A percentile compares a stretch with the other conserved stretches of the same genome.
Conservation (phyloP, 306 rosid genomes). For the Vicia villosa region DNA sequence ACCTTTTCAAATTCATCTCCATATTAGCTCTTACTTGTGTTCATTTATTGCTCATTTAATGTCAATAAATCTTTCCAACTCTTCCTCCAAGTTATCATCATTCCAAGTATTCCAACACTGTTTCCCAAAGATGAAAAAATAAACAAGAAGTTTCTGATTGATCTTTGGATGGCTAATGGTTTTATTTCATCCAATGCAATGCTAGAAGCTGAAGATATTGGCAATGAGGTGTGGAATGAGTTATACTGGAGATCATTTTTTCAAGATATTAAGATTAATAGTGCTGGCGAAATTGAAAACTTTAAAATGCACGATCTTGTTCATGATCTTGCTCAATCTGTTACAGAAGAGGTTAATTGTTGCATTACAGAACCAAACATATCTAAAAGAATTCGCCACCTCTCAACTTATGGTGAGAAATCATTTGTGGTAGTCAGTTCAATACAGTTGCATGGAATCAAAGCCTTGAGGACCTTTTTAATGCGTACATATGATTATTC, state of each 20-base stretch:
- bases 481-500: rapidly evolving
- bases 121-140: background rate
- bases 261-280: constrained; percentile 14
- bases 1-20: too few relatives aligned
- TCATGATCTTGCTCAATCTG: constrained; percentile 32
- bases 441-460: background rate
- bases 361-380: background rate
- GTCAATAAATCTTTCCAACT: too few relatives aligned
- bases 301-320: constrained; percentile 36
- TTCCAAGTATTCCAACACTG: too few relatives aligned
- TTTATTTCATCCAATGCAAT: background rate
- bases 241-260: constrained; percentile 34
- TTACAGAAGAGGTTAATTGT: background rate
- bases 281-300: background rate
- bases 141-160: background rate
- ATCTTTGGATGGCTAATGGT: constrained; percentile 34
- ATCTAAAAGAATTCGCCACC: constrained; percentile 7
- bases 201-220: constrained; percentile 26
- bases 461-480: background rate
- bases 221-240: constrained; percentile 27
- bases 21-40: too few relatives aligned
- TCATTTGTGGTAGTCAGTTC: rapidly evolving
- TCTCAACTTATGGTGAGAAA: background rate
- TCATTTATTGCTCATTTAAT: too few relatives aligned
- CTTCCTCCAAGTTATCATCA: too few relatives aligned